Evolutionary conservation across 192 early-diverging fungal species (phyloP).

Genomic region (Coemansia sp.): DNA sequence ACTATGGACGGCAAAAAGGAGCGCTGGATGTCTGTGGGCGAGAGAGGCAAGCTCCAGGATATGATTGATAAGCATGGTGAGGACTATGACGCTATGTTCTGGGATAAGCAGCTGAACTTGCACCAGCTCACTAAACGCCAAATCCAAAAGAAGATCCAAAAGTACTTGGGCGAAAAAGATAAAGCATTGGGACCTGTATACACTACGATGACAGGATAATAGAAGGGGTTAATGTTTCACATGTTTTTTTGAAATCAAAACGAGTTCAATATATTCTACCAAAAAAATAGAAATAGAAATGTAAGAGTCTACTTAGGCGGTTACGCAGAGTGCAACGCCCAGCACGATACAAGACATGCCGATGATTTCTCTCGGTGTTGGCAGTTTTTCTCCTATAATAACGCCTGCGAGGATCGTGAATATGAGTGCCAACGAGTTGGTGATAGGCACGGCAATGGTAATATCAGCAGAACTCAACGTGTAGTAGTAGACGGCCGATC

Average conservation of each 20-base stretch:
- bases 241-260: background rate
- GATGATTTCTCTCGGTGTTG: conserved; percentile 61
- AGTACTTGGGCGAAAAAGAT: conserved; percentile 48
- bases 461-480: conserved; percentile 83
- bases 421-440: conserved; percentile 88
- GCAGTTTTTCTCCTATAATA: conserved; percentile 77
- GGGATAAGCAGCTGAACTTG: conserved; percentile 72
- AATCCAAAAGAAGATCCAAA: conserved; percentile 62
- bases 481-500: conserved; percentile 92
- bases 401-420: conserved; percentile 82
- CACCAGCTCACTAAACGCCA: conserved; percentile 71
- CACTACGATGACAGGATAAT: background rate
- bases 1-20: conserved; percentile 45
- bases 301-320: conserved; percentile 14
- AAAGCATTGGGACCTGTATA: conserved; percentile 22
- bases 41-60: conserved; percentile 59
- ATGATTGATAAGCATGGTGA: conserved; percentile 72
- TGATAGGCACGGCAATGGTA: conserved; percentile 89
- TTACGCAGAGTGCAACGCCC: conserved; percentile 73
- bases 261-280: background rate
- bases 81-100: conserved; percentile 78
- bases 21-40: conserved; percentile 60
- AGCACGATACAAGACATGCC: conserved; percentile 71
- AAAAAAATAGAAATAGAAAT: background rate
- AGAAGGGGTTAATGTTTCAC: background rate